phyloP scores from a whole-genome alignment of 2,329 filamentous ascomycete genomes.

The Fusarium graminum region DNA sequence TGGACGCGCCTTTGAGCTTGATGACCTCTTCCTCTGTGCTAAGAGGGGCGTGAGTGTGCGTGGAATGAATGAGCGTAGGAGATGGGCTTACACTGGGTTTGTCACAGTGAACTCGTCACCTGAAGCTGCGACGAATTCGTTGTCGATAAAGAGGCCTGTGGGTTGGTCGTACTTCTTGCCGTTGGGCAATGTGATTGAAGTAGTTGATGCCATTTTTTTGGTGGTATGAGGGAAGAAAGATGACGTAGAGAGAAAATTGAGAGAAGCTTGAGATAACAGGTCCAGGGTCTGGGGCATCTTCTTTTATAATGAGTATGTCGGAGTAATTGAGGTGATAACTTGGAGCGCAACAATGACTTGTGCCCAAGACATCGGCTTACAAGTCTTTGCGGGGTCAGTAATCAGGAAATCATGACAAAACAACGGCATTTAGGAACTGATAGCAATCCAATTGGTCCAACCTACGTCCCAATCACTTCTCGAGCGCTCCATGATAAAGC shows the following conservation, averaged over 20 bases:
- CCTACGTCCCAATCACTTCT: neutral
- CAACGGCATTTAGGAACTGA: neutral
- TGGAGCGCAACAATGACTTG: neutral
- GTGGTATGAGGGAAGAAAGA: neutral
- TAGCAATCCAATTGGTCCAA: constrained; percentile 2
- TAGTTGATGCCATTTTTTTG: constrained; percentile 33
- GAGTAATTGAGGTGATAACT: neutral
- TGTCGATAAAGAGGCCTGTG: constrained; percentile 49
- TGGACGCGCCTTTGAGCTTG: constrained; percentile 40
- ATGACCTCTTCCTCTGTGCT: constrained; percentile 45
- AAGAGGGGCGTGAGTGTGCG: neutral
- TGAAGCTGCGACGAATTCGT: constrained; percentile 44
- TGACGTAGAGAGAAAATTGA: neutral
- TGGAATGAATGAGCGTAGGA: accelerated
- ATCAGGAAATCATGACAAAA: constrained; percentile 1
- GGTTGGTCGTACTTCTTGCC: constrained; percentile 56
- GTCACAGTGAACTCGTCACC: constrained; percentile 43
- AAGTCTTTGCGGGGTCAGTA: constrained; percentile 13
- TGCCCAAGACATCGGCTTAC: neutral
- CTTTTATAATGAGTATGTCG: constrained; percentile 21
- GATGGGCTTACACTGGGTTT: constrained; percentile 36
- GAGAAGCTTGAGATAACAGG: neutral
- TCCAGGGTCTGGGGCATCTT: constrained; percentile 9
- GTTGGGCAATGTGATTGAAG: constrained; percentile 45
- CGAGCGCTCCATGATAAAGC: neutral